Percentiles rank a stretch among this genome's conserved stretches.
Evolutionary conservation across 495 filamentous ascomycete species (phyloP).

Genomic region (Hyphodiscus hymeniophilus): DNA sequence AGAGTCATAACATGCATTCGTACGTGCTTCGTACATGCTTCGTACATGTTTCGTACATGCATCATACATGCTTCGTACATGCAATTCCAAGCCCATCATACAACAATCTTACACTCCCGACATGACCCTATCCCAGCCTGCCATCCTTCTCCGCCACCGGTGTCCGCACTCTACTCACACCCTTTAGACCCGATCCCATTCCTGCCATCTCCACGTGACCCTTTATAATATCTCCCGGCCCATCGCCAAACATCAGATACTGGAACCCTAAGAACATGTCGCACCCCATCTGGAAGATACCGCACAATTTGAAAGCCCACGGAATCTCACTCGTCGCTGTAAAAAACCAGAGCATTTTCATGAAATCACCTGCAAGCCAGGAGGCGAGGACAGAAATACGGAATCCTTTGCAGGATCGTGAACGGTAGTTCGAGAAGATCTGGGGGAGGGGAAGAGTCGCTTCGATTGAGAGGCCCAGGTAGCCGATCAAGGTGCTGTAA

Average conservation of each 20-base stretch:
- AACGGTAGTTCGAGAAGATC: constrained; percentile 69
- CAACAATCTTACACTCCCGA: neutral
- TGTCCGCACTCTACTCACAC: constrained; percentile 5
- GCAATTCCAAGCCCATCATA: neutral
- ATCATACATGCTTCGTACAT: no score
- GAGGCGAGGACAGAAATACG: constrained; percentile 74
- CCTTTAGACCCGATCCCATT: neutral
- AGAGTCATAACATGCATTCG: no score
- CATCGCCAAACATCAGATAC: constrained; percentile 72
- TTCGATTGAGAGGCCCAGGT: constrained; percentile 79
- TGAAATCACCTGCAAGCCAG: constrained; percentile 85
- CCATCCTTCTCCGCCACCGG: constrained; percentile 19
- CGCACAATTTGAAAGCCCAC: constrained; percentile 84
- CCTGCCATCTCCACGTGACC: constrained; percentile 17
- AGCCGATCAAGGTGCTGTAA: constrained; percentile 70
- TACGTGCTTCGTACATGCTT: no score
- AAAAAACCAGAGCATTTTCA: constrained; percentile 97
- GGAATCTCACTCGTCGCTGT: constrained; percentile 65
- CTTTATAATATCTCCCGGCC: constrained; percentile 18
- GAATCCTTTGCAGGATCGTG: constrained; percentile 82
- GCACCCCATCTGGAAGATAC: constrained; percentile 82
- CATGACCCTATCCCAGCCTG: constrained; percentile 14
- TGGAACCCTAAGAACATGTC: constrained; percentile 79
- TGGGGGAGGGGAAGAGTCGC: constrained; percentile 87
- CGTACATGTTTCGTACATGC: no score